phyloP scores from a whole-genome alignment of 2,329 filamentous ascomycete genomes.

The Periconia sp. region DNA sequence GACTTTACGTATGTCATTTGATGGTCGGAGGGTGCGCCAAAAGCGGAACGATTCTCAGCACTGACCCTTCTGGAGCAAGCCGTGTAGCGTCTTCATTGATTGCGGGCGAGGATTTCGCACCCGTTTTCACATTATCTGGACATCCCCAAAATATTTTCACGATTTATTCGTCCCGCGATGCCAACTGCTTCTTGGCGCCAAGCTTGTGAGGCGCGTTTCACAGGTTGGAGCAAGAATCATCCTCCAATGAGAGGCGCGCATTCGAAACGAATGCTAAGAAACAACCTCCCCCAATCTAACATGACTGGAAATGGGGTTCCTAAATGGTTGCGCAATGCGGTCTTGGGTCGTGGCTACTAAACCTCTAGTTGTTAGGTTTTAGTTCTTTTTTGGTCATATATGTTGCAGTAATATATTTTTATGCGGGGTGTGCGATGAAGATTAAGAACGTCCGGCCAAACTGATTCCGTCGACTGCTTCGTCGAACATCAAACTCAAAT shows the following conservation, averaged over 20 bases:
- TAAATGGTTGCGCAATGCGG: too few relatives aligned
- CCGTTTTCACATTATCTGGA: neutral
- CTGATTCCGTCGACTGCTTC: neutral
- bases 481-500: neutral
- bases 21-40: neutral
- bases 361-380: neutral
- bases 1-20: neutral
- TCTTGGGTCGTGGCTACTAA: neutral
- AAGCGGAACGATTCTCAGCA: neutral
- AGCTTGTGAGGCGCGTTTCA: neutral
- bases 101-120: neutral
- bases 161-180: neutral
- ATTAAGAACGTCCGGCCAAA: neutral
- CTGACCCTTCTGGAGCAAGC: neutral
- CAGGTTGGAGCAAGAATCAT: neutral
- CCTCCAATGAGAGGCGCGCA: neutral
- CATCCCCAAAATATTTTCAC: neutral
- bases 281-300: neutral
- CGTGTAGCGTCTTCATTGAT: neutral
- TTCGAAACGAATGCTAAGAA: neutral
- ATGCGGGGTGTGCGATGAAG: neutral
- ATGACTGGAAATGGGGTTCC: neutral
- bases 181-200: neutral
- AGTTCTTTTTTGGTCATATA: neutral
- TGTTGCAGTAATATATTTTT: neutral